These are phyloP conservation scores for Liriodendron chinense DNA, from an alignment of 164 flowering plant species.

Conservation along the genomic window DNA sequence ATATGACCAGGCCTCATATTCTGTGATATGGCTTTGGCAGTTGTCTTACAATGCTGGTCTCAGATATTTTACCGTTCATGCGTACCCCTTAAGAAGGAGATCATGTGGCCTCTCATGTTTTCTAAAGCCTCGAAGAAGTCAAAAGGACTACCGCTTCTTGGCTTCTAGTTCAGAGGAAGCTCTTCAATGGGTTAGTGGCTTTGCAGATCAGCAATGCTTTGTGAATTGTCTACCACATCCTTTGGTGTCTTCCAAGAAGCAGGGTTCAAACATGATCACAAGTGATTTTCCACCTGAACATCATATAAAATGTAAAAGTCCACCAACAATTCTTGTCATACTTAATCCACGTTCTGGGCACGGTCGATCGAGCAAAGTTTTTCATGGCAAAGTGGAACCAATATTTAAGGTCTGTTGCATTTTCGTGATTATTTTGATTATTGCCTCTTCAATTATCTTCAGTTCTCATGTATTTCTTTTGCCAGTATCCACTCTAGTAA, in stretches of 20 bases:
- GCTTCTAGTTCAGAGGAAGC: conserved; percentile 82
- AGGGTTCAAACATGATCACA: conserved; percentile 47
- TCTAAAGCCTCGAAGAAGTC: conserved; percentile 58
- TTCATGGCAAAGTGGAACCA: conserved; percentile 80
- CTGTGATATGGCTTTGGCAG: conserved; percentile 38
- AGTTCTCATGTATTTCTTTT: not conserved
- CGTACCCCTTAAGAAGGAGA: conserved; percentile 68
- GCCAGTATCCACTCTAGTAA: not conserved
- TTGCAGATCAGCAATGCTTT: conserved; percentile 93
- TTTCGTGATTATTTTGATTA: not conserved
- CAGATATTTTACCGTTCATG: conserved; percentile 85
- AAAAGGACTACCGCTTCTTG: conserved; percentile 78
- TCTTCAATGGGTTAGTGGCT: conserved; percentile 81
- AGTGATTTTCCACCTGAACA: conserved; percentile 67
- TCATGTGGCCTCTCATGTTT: conserved; percentile 72
- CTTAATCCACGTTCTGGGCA: conserved; percentile 95
- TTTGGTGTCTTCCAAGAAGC: conserved; percentile 78
- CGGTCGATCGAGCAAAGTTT: conserved; percentile 96
- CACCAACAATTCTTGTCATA: conserved; percentile 87
- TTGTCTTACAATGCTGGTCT: conserved; percentile 76
- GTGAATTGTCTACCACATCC: conserved; percentile 91
- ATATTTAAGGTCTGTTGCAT: conserved; percentile 70
- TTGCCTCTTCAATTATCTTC: not conserved
- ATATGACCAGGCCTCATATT: conserved; percentile 6
- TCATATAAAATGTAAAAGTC: conserved; percentile 67